Conservation (phyloP, 139 green algal species). For the Chlamydomonas applanata region DNA sequence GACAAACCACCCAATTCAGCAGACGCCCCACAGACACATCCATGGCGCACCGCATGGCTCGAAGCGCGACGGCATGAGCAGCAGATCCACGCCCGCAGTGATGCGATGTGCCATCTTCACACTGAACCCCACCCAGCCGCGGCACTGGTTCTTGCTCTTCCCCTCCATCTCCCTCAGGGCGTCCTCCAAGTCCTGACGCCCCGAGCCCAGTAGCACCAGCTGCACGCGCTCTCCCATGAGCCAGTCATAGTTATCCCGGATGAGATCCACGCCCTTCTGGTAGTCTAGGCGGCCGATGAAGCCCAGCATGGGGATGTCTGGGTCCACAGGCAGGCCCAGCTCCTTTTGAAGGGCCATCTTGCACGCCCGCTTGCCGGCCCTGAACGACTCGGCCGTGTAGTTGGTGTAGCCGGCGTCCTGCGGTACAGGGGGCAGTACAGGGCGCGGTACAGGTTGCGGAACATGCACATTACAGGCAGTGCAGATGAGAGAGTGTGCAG, state of each 20-base stretch:
- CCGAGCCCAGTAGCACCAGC: slow-evolving; percentile 93
- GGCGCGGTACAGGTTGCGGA: not conserved
- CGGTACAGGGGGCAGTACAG: not conserved
- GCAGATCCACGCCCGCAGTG: slow-evolving; percentile 73
- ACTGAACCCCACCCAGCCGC: slow-evolving; percentile 92
- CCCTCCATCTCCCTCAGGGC: slow-evolving; percentile 69
- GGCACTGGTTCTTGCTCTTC: slow-evolving; percentile 50
- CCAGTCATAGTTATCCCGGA: slow-evolving; percentile 86
- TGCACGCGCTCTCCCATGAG: slow-evolving; percentile 80
- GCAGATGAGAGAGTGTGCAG: not conserved
- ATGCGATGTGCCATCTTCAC: slow-evolving; percentile 90
- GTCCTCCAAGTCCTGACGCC: slow-evolving; percentile 86
- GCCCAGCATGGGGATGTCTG: slow-evolving; percentile 80
- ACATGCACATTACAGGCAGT: not conserved
- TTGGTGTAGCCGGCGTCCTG: slow-evolving; percentile 76
- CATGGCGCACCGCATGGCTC: slow-evolving; percentile 75
- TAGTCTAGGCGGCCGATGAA: slow-evolving; percentile 94
- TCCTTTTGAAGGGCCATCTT: slow-evolving; percentile 87
- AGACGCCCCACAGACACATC: no score
- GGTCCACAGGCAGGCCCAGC: slow-evolving; percentile 87
- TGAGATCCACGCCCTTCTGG: slow-evolving; percentile 89
- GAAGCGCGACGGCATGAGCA: slow-evolving; percentile 90
- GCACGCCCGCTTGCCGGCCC: slow-evolving; percentile 79
- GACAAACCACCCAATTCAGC: no score
- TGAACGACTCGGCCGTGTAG: slow-evolving; percentile 60